These are phyloP conservation scores for Stereum hirsutum DNA, from an alignment of 1,284 basidiomycete genomes.

Conservation along the genomic window DNA sequence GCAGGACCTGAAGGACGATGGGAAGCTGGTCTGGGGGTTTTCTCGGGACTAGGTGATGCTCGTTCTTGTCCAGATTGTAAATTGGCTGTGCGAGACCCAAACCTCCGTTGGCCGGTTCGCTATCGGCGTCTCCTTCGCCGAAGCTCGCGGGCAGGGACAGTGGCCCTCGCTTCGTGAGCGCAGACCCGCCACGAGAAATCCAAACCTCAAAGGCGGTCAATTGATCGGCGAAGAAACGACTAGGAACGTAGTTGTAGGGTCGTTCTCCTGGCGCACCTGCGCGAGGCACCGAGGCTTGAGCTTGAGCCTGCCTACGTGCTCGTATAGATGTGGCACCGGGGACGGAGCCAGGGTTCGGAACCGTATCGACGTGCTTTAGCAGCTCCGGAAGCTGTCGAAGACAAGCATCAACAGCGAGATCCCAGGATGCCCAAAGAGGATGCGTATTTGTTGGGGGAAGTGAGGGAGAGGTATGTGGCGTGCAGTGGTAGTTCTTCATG, in stretches of 20 bases:
- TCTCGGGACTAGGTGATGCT: conserved; percentile 66
- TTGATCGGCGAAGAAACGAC: conserved; percentile 93
- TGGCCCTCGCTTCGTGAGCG: conserved; percentile 68
- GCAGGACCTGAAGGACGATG: conserved; percentile 92
- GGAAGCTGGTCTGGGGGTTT: conserved; percentile 95
- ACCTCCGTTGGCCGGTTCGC: conserved; percentile 5
- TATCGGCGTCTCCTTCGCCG: conserved; percentile 13
- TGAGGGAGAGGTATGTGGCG: conserved; percentile 88
- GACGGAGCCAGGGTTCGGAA: conserved; percentile 22
- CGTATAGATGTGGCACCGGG: conserved; percentile 21
- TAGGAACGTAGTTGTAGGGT: conserved; percentile 73
- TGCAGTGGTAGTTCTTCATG: conserved; percentile 98
- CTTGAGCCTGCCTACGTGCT: conserved; percentile 19
- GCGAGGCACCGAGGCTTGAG: conserved; percentile 16
- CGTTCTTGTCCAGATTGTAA: conserved; percentile 11
- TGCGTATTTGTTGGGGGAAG: conserved; percentile 95
- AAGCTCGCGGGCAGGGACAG: conserved; percentile 47
- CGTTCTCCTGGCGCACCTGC: conserved; percentile 33
- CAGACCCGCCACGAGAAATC: conserved; percentile 88
- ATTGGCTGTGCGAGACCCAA: conserved; percentile 8
- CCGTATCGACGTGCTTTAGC: conserved; percentile 49
- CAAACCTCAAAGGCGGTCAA: conserved; percentile 97
- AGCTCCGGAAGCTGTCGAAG: conserved; percentile 87
- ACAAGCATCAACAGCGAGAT: conserved; percentile 94
- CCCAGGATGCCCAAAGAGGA: conserved; percentile 95